Conservation (phyloP, 2,329 filamentous ascomycete species). For the Botrytis medusae region DNA sequence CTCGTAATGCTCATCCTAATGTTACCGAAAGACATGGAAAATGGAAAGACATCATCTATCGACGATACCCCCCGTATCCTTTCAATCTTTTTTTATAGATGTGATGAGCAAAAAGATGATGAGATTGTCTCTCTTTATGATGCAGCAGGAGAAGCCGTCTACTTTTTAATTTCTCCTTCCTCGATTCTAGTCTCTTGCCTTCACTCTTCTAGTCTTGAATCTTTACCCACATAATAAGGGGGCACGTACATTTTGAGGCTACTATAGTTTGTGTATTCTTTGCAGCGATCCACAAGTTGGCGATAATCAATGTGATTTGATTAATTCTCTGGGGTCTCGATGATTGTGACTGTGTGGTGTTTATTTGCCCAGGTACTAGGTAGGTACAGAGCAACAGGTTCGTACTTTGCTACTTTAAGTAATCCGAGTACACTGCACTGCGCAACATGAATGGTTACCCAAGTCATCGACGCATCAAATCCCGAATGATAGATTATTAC, state of each 20-base stretch:
- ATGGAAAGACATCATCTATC: not conserved
- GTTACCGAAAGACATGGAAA: conserved; percentile 1
- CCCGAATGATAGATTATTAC: not conserved
- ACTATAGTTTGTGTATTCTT: conserved; percentile 6
- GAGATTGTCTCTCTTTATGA: conserved; percentile 13
- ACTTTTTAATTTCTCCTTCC: not conserved
- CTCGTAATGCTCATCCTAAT: conserved; percentile 8
- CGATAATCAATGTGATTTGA: not conserved
- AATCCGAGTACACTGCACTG: not conserved
- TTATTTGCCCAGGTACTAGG: not conserved
- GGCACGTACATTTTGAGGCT: conserved; percentile 3
- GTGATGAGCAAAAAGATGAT: conserved; percentile 17
- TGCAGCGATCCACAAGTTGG: not conserved
- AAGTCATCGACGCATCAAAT: not conserved
- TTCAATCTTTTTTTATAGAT: not conserved
- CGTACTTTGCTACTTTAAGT: not conserved
- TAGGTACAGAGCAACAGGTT: too few relatives aligned
- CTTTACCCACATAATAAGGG: conserved; percentile 3
- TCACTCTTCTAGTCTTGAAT: not conserved
- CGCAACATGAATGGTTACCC: not conserved
- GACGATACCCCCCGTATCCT: not conserved
- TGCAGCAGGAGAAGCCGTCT: not conserved
- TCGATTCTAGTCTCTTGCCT: not conserved
- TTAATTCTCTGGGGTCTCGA: not conserved
- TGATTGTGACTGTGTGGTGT: not conserved